phyloP scores from a whole-genome alignment of 2,329 filamentous ascomycete genomes.

The Calonectria pseudoturangicola region DNA sequence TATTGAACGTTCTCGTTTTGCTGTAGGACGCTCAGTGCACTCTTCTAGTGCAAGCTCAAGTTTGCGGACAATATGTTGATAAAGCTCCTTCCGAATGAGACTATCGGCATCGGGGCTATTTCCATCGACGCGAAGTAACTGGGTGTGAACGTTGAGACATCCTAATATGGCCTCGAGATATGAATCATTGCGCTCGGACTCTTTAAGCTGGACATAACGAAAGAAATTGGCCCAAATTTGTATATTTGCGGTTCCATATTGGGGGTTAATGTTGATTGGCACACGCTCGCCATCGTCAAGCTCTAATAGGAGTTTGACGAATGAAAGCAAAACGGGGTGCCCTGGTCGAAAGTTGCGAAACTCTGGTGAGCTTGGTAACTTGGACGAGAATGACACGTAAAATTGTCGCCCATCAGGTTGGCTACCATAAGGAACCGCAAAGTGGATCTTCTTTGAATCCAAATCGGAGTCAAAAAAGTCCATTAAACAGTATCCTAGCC shows the following conservation, averaged over 20 bases:
- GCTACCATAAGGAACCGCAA: not conserved
- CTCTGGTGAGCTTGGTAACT: not conserved
- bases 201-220: not conserved
- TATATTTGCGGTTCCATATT: not conserved
- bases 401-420: not conserved
- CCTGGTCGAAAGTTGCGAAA: not conserved
- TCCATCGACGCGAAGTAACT: not conserved
- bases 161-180: not conserved
- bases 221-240: conserved; percentile 9
- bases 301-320: not conserved
- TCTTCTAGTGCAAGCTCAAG: not conserved
- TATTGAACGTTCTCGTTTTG: not conserved
- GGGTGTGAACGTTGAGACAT: not conserved
- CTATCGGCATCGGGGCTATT: not conserved
- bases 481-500: not conserved
- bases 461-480: conserved; percentile 4
- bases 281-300: not conserved
- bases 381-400: not conserved
- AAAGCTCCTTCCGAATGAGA: conserved; percentile 1
- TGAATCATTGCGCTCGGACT: conserved; percentile 1
- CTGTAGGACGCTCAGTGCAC: not conserved
- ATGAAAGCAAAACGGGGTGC: conserved; percentile 3
- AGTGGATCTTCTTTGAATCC: not conserved
- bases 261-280: not conserved
- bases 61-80: conserved; percentile 4